Base-by-base conservation (phyloP, 2,329 filamentous ascomycete species). In the Passalora sequoiae region DNA sequence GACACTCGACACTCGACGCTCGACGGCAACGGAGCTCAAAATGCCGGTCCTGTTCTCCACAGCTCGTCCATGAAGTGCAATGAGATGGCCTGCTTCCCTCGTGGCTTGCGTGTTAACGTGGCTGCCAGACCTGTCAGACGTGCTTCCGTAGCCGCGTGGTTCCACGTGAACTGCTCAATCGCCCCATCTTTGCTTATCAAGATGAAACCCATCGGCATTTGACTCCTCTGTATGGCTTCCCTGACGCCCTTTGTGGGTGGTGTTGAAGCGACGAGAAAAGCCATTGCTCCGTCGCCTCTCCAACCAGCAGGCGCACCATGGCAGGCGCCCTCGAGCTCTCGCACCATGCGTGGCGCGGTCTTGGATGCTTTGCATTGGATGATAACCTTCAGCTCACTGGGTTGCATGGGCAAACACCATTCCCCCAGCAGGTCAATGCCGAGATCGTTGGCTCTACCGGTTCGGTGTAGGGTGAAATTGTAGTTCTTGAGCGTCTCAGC, bases 311-410 rank as follows among this genome's bases (percentile, higher is more conserved):
- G 89, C 5, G 86, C 84, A 9, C 80, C 81, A 1, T 74, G 73
- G 58, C 92, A 84, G 0, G 87, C 79, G 3, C 91, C 91, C 60
- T 88, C 85, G 3, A 91, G 73, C 66, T 91, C 86, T n/a, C 86
- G 77, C 6, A 87, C 67, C 35, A 80, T 69, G 22, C 73, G 67
- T 0, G 86, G 85, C 3, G 55, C 56, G 0, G 77, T 71, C 9
- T 72, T 63, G 33, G 70, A 66, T 13, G 69, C 61, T 63, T 91
- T 92, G 72, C 86, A 91, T 62, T 91, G 86, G 13, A 77, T 60
- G 13, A 79, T 61, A 1, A 77, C 66, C 6, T 63, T 64, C 29
- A 65, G 57, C 16, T 58, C 58, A 10, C 40, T 22, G n/a, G 41
- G 40, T 3, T 44, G 37, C 13, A 40, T 41, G 0, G 78, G 80